These are phyloP conservation scores for Fusarium nelsonii DNA, from an alignment of 2,329 filamentous ascomycete genomes.

Conservation along the genomic window DNA sequence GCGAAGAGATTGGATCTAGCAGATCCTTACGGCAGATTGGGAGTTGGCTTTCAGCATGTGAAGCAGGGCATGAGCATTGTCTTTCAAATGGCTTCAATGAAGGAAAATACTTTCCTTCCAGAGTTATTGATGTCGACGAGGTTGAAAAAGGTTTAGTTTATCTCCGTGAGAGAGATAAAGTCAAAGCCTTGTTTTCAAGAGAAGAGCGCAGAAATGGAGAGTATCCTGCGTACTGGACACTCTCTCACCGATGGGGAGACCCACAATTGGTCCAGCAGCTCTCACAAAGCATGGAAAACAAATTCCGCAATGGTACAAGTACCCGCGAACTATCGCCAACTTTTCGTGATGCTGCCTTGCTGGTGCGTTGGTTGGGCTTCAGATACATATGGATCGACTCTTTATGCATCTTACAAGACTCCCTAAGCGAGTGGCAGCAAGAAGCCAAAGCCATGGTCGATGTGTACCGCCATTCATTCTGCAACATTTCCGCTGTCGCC, in stretches of 20 bases:
- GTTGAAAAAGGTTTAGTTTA: accelerated
- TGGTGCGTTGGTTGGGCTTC: neutral
- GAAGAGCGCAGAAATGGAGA: no score
- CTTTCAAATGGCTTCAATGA: no score
- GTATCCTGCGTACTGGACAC: neutral
- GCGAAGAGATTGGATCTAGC: no score
- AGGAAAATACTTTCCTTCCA: neutral
- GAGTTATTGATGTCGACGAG: neutral
- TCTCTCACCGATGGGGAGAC: neutral
- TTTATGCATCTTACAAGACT: neutral
- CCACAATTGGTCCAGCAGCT: neutral
- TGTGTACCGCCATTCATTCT: neutral
- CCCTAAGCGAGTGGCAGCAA: accelerated
- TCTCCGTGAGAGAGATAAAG: neutral
- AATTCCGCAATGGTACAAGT: neutral
- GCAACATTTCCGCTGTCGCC: neutral
- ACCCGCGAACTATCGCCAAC: neutral
- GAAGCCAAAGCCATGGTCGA: neutral
- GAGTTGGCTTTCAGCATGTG: no score
- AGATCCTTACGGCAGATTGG: no score
- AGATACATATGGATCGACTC: neutral
- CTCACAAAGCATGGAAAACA: neutral
- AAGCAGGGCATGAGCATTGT: no score
- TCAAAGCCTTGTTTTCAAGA: no score
- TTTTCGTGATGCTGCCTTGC: neutral